Evolutionary conservation across 495 filamentous ascomycete genomes (phyloP), one percentile per base, ranked within the genome.

Genomic region (Neurospora hispaniola): DNA sequence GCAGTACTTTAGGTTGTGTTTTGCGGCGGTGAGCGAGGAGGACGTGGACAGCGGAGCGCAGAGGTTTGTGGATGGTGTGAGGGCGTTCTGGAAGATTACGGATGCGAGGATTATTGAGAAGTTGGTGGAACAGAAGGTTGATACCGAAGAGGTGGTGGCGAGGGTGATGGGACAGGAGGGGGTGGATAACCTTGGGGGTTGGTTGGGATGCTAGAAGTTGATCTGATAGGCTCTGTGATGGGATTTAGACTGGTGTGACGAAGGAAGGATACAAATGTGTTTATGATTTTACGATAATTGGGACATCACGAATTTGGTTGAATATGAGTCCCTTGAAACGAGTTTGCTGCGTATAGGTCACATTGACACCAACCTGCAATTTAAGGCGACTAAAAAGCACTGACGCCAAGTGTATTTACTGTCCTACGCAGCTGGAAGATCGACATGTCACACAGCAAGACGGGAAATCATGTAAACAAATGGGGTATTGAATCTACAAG

Each of bases 1-100:
- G 85, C 85, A 84, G 72, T 94, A 87, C 76, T 88, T 88, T 76
- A 83, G 95, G n/a, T 74, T 97, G 16, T 96, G 94, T 80, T 97
- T 97, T 82, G 92, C 93, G 16, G 94, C 94, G 9, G 90, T 93
- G 78, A 82, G 88, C 42, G 89, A 90, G 71, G 89, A 91, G 5
- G 89, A 91, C 62, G 84, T 97, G 31, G 84, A 82, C 27, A 74
- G 76, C 14, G 86, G 88, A 68, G 89, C 87, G 8, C 77, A 85
- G 75, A 79, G 91, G 71, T 89, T 96, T 76, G 88, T 87, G 4
- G 84, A 89, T 20, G 94, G 90, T 0, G 86, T 92, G 66, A 83
- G 87, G 70, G 84, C 82, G 27, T 97, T 97, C 79, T 97, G 92
- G 91, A 81, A 85, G 74, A 86, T 92, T 74, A 92, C 89, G 82